Evolutionary conservation across 2,329 filamentous ascomycete species (phyloP).

Genomic region (Dothidotthia symphoricarpi): DNA sequence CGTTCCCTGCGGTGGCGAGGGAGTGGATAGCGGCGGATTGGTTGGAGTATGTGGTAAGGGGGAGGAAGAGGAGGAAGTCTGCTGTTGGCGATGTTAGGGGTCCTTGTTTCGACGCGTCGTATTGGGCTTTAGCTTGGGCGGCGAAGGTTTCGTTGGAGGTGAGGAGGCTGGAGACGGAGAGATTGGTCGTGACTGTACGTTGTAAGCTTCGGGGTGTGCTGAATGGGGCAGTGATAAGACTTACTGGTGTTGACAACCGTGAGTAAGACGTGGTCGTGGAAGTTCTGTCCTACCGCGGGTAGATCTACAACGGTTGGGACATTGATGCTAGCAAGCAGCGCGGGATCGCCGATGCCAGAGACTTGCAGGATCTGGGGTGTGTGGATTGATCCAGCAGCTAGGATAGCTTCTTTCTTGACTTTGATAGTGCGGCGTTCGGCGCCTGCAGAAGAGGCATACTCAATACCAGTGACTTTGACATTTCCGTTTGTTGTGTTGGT

Average conservation of each 20-base stretch:
- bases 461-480: conserved; percentile 18
- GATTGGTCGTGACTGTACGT: conserved; percentile 12
- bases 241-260: conserved; percentile 13
- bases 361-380: conserved; percentile 30
- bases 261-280: conserved; percentile 22
- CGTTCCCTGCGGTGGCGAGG: conserved; percentile 13
- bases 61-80: conserved; percentile 26
- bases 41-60: conserved; percentile 19
- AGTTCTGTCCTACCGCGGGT: conserved; percentile 25
- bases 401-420: conserved; percentile 24
- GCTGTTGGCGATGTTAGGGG: conserved; percentile 18
- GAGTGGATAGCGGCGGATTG: conserved; percentile 12
- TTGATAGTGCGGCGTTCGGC: conserved; percentile 11
- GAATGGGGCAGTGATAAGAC: background rate
- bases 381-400: conserved; percentile 27
- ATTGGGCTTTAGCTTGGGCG: conserved; percentile 18
- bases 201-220: background rate
- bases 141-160: conserved; percentile 21
- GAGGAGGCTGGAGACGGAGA: conserved; percentile 4
- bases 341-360: conserved; percentile 27
- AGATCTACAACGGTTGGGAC: conserved; percentile 22
- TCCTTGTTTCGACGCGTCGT: conserved; percentile 11
- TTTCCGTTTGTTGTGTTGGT: conserved; percentile 8
- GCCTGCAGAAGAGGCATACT: conserved; percentile 19
- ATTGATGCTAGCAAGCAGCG: conserved; percentile 19